phyloP scores from a whole-genome alignment of 805 yeast genomes.

The Wickerhamiella lipophila region DNA sequence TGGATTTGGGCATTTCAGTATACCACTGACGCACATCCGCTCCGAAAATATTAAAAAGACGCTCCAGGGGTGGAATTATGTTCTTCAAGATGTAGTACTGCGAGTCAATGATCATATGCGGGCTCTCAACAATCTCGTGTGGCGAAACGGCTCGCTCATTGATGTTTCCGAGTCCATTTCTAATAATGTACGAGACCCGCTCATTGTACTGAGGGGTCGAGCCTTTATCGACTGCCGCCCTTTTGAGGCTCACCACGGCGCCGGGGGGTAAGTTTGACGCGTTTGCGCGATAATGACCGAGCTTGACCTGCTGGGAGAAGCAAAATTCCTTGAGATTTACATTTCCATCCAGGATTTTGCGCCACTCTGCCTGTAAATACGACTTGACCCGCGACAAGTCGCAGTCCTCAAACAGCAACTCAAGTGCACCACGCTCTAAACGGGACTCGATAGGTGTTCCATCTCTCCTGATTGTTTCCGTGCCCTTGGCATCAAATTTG shows the following conservation, averaged over 20 bases:
- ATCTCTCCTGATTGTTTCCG: constrained; percentile 87
- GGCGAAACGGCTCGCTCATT: constrained; percentile 76
- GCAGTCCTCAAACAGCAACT: constrained; percentile 55
- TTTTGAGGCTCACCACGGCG: constrained; percentile 61
- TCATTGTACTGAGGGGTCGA: constrained; percentile 80
- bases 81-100: constrained; percentile 79
- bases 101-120: constrained; percentile 44
- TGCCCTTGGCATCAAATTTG: constrained; percentile 88
- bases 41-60: constrained; percentile 73
- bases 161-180: constrained; percentile 46
- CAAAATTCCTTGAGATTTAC: constrained; percentile 72
- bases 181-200: constrained; percentile 75
- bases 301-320: constrained; percentile 77
- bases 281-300: constrained; percentile 57
- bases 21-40: constrained; percentile 73
- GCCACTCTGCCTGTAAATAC: constrained; percentile 55
- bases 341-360: constrained; percentile 47
- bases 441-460: constrained; percentile 88
- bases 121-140: constrained; percentile 43
- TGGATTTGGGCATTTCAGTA: constrained; percentile 41
- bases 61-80: constrained; percentile 76
- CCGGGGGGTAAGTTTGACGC: constrained; percentile 63
- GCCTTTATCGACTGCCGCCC: constrained; percentile 50
- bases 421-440: constrained; percentile 57
- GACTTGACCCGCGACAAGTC: constrained; percentile 59